These are phyloP conservation scores for Aspergillus pseudotamarii DNA, from an alignment of 2,329 filamentous ascomycete genomes.

Conservation along the genomic window DNA sequence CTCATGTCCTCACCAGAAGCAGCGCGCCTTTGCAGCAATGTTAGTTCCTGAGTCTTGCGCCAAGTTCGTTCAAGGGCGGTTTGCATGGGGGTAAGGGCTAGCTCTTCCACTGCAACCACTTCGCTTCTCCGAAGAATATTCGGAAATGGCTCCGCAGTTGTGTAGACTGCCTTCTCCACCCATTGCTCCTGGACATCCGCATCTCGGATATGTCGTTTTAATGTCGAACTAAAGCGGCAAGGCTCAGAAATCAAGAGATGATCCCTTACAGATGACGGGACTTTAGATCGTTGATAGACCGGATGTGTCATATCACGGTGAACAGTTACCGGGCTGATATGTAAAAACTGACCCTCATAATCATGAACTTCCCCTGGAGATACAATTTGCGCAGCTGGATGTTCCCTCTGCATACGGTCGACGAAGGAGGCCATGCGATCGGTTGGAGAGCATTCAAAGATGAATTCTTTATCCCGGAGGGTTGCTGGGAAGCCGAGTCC, in stretches of 20 bases:
- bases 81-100: constrained; percentile 73
- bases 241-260: constrained; percentile 79
- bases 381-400: constrained; percentile 81
- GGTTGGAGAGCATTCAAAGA: constrained; percentile 79
- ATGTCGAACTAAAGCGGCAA: constrained; percentile 76
- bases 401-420: constrained; percentile 88
- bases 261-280: constrained; percentile 81
- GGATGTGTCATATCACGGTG: constrained; percentile 81
- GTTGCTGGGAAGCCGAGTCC: constrained; percentile 83
- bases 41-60: constrained; percentile 86
- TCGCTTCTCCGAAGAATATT: constrained; percentile 88
- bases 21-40: constrained; percentile 72
- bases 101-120: constrained; percentile 69
- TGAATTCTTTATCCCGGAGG: constrained; percentile 85
- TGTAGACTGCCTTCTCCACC: constrained; percentile 82
- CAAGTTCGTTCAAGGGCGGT: constrained; percentile 89
- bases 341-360: constrained; percentile 86
- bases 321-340: constrained; percentile 77
- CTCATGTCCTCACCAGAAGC: constrained; percentile 72
- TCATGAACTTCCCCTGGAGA: constrained; percentile 71
- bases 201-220: constrained; percentile 69
- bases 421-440: constrained; percentile 82
- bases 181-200: constrained; percentile 70
- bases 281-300: constrained; percentile 84
- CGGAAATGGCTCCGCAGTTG: constrained; percentile 82